Evolutionary conservation across 306 rosid species (phyloP).

Genomic region (Quercus cerris): DNA sequence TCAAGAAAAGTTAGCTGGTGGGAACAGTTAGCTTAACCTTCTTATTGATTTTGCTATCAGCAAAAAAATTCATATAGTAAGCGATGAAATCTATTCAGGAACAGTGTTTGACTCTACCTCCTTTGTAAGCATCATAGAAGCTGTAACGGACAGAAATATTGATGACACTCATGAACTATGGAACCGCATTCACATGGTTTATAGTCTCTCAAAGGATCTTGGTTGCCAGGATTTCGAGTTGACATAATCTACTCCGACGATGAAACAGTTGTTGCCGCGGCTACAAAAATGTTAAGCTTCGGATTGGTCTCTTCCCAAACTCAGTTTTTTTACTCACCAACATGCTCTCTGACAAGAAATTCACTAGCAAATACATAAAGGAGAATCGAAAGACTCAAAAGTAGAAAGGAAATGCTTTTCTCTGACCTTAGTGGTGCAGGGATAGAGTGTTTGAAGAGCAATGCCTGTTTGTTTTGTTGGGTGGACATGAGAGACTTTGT

Average conservation of each 20-base stretch:
- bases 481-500: conserved; percentile 69
- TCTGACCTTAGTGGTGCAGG: conserved; percentile 49
- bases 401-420: conserved; percentile 42
- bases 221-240: conserved; percentile 72
- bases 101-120: conserved; percentile 53
- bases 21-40: conserved; percentile 41
- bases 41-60: conserved; percentile 46
- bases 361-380: conserved; percentile 35
- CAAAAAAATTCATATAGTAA: conserved; percentile 52
- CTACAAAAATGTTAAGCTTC: conserved; percentile 92
- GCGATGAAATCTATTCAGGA: conserved; percentile 78
- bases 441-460: conserved; percentile 57
- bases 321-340: conserved; percentile 49
- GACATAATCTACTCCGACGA: conserved; percentile 80
- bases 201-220: conserved; percentile 73
- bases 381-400: conserved; percentile 39
- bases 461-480: conserved; percentile 83
- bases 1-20: neutral
- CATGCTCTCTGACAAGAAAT: conserved; percentile 46
- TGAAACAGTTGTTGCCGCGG: conserved; percentile 39
- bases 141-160: conserved; percentile 13
- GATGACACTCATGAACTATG: neutral
- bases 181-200: conserved; percentile 53
- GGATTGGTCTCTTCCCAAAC: conserved; percentile 79
- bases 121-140: conserved; percentile 52